phyloP scores from a whole-genome alignment of 345 rosid genomes.

The Cardamine resedifolia region DNA sequence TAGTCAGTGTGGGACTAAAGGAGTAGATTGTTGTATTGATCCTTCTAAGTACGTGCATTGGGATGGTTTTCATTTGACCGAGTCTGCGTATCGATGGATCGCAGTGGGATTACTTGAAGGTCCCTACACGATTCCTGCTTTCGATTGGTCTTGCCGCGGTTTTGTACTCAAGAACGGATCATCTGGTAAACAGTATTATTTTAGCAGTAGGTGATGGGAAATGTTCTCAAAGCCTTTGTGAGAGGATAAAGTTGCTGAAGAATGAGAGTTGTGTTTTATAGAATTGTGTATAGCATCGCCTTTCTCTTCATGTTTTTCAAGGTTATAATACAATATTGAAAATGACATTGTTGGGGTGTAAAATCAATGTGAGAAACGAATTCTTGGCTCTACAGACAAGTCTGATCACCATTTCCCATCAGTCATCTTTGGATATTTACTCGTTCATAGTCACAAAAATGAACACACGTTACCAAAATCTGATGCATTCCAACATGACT shows the following conservation, averaged over 20 bases:
- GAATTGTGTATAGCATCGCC: no score
- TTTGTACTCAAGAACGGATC: slow-evolving; percentile 10
- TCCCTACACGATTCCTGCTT: slow-evolving; percentile 11
- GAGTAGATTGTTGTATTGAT: slow-evolving; percentile 31
- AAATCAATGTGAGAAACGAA: not conserved
- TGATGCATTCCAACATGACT: no score
- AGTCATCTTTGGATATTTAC: no score
- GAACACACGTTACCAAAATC: no score
- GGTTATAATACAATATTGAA: not conserved
- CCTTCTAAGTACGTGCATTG: slow-evolving; percentile 43
- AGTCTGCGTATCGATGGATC: slow-evolving; percentile 31
- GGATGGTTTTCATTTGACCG: slow-evolving; percentile 49
- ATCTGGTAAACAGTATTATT: not conserved
- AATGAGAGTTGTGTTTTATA: not conserved
- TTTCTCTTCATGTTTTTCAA: not conserved
- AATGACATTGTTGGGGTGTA: not conserved
- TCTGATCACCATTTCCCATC: not conserved
- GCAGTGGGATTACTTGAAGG: slow-evolving; percentile 26
- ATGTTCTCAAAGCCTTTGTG: not conserved
- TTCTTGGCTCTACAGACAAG: not conserved
- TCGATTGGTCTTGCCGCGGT: slow-evolving; percentile 18
- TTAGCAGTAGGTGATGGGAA: slow-evolving; percentile 3
- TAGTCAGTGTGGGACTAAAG: slow-evolving; percentile 31
- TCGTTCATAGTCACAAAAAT: no score
- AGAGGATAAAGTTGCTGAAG: not conserved